A percentile compares a stretch with the other conserved stretches of the same genome.
phyloP scores from a whole-genome alignment of 257 asterid genomes.

The Fraxinus pennsylvanica region DNA sequence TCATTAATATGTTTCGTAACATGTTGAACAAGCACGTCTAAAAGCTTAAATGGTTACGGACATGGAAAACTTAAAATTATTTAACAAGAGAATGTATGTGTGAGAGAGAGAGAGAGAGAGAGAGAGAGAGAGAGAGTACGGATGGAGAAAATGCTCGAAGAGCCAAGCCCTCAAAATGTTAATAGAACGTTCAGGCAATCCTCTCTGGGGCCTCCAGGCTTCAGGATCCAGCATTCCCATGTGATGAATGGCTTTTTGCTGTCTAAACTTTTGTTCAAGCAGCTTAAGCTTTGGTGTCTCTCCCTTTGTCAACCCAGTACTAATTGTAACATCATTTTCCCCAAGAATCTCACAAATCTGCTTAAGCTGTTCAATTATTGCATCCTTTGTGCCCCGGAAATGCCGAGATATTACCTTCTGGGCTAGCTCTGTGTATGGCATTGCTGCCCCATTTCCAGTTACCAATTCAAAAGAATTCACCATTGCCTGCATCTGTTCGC shows the following conservation, averaged over 20 bases:
- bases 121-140: slow-evolving; percentile 39
- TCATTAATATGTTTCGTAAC: neutral
- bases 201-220: slow-evolving; percentile 83
- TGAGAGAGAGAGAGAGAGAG: neutral
- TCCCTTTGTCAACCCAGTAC: slow-evolving; percentile 58
- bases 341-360: slow-evolving; percentile 59
- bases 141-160: slow-evolving; percentile 82
- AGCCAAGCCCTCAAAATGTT: slow-evolving; percentile 74
- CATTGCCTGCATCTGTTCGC: slow-evolving; percentile 72
- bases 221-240: slow-evolving; percentile 66
- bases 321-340: slow-evolving; percentile 46
- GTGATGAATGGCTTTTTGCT: slow-evolving; percentile 58
- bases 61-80: neutral
- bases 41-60: neutral
- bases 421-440: slow-evolving; percentile 63
- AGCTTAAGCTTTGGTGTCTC: slow-evolving; percentile 71
- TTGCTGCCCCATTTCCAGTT: slow-evolving; percentile 63
- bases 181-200: slow-evolving; percentile 78
- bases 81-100: neutral
- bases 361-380: slow-evolving; percentile 54
- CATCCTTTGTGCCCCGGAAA: slow-evolving; percentile 73
- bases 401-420: slow-evolving; percentile 81
- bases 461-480: slow-evolving; percentile 62
- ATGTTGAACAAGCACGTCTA: neutral
- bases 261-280: slow-evolving; percentile 66